These are phyloP conservation scores for Tulasnella sp. DNA, from an alignment of 768 basidiomycete genomes.

Conservation along the genomic window DNA sequence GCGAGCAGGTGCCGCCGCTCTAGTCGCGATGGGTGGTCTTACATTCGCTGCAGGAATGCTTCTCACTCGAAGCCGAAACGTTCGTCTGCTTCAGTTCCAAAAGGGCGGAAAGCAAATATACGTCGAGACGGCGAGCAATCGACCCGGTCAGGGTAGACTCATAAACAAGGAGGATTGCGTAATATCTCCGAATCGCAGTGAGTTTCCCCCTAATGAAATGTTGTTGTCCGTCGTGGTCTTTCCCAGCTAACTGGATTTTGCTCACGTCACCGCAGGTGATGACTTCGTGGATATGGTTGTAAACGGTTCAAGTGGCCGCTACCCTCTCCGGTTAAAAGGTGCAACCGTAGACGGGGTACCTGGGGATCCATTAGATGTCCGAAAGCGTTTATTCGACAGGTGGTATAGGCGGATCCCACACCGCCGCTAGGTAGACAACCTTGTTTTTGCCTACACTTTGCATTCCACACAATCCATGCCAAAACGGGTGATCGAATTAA, in stretches of 20 bases:
- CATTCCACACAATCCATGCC: background rate
- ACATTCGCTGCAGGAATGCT: slow-evolving; percentile 23
- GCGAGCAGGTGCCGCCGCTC: slow-evolving; percentile 13
- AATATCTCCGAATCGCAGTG: slow-evolving; percentile 23
- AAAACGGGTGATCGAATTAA: background rate
- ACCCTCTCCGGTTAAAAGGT: slow-evolving; percentile 12
- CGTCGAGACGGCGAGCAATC: slow-evolving; percentile 23
- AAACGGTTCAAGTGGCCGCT: slow-evolving; percentile 20
- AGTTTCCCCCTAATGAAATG: background rate
- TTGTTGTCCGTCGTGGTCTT: background rate
- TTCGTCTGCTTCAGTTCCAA: slow-evolving; percentile 8
- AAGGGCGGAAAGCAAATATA: slow-evolving; percentile 25
- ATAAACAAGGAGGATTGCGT: slow-evolving; percentile 28
- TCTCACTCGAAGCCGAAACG: slow-evolving; percentile 21
- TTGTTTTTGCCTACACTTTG: background rate
- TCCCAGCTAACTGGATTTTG: background rate
- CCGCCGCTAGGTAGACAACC: background rate
- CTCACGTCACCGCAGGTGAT: slow-evolving; percentile 16
- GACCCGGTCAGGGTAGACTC: background rate
- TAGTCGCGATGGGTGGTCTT: slow-evolving; percentile 17
- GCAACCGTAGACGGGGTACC: slow-evolving; percentile 11
- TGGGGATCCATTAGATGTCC: slow-evolving; percentile 14
- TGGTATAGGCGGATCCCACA: background rate
- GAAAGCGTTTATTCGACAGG: slow-evolving; percentile 7
- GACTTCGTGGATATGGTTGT: slow-evolving; percentile 25